Evolutionary conservation across 352 stramenopile species (phyloP), one percentile per base, ranked within the genome.

Genomic region (Pythium periplocum): DNA sequence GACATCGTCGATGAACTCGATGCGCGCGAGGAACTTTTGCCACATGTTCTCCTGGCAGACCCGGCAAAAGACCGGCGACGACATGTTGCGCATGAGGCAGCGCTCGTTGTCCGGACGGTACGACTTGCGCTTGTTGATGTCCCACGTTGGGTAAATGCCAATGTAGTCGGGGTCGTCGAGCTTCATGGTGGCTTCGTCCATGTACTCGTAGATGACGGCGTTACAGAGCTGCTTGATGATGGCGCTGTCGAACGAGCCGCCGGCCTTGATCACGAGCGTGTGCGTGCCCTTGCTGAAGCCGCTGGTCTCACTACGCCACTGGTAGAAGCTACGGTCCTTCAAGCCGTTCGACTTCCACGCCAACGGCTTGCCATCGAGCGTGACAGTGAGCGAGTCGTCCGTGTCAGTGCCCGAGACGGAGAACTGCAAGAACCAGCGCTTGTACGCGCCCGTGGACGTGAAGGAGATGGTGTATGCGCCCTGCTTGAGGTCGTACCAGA

Each of bases 71-170:
- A n/a, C 34, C 1, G 57, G 57, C 50, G 62, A 68, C 35, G 39
- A 53, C 60, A 77, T 72, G 64, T 77, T 71, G 55, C 68, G 68
- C 68, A 77, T 73, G 38, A 73, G 45, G 57, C 68, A 77, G 37
- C 50, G 61, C 48, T 73, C 62, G 56, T 68, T 66, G 54, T 63
- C 48, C 7, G 68, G 68, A 10, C 68, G 68, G 33, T 60, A 65
- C 11, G 50, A 46, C 58, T 71, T 70, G 49, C 10, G 2, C 38
- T 69, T 69, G 56, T 62, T 63, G 44, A 62, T 58, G 48, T 71
- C 44, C 31, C 38, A 74, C 17, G 63, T 74, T 33, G 68, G 59
- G 63, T 71, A 73, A 33, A 65, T 44, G 43, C 61, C 64, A 45
- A 77, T 64, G 55, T 50, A 55, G 37, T 64, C 32, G 10, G 33